Base-by-base conservation (phyloP, 2,329 filamentous ascomycete species). In the Pseudogymnoascus verrucosus region DNA sequence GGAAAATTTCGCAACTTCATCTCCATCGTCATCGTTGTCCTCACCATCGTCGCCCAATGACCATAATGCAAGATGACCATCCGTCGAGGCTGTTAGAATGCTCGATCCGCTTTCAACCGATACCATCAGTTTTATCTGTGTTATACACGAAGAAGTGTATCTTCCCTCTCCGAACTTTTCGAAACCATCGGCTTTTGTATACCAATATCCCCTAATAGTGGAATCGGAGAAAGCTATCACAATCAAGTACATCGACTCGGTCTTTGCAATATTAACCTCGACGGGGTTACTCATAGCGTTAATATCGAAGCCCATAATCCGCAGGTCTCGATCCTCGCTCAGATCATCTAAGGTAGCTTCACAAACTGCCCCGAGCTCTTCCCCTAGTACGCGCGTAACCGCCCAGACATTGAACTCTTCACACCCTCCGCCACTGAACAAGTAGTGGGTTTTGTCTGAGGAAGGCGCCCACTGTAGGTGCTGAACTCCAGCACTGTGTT, bases 401-500 rank as follows among this genome's bases (percentile, higher is more conserved):
- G 84, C 82, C 93, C 95, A 99, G 10, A 93, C 82, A 69, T 88
- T 93, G 67, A 98, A 89, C 74, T 99, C 93, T 73, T 97, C 93
- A 65, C 86, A 88, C 0, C 93, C 95, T 5, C 85, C 91, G 70
- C 91, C 93, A 67, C 90, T 96, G 73, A 98, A 89, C 2, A 99
- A 82, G 69, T 88, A 89, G 8, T 67, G 61, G 14, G 68, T 64
- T 2, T 14, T n/a, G 5, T 47, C 62, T 3, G 42, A 26, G 1
- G 88, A 84, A 57, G 84, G 81, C 1, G 89, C 85, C 90, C 91
- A 98, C 65, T 82, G 82, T 7, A 74, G 67, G 37, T 73, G 65
- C 73, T 97, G 93, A 6, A 98, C 84, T 0, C 93, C 95, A 0
- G 91, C 88, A 1, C 86, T 88, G 72, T 99, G 95, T 63, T 84